Percentiles rank a stretch among this genome's conserved stretches.
These are phyloP conservation scores for Candida schatavii DNA, from an alignment of 805 yeast genomes.

Conservation along the genomic window DNA sequence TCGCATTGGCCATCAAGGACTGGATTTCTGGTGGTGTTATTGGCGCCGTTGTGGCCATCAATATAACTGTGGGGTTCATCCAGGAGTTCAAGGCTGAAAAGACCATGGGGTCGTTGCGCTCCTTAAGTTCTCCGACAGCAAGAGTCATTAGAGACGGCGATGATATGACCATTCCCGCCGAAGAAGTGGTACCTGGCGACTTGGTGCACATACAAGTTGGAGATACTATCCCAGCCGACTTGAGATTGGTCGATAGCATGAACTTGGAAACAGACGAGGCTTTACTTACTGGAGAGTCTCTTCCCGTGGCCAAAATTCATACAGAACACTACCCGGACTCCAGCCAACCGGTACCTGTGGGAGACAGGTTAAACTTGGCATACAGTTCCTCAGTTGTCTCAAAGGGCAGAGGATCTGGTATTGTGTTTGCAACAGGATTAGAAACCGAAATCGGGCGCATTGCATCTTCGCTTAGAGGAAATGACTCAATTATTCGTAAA, in stretches of 20 bases:
- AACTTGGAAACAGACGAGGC: constrained; percentile 75
- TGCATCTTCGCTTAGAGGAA: constrained; percentile 51
- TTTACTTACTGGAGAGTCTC: constrained; percentile 61
- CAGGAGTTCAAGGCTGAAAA: constrained; percentile 76
- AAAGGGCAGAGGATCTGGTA: constrained; percentile 72
- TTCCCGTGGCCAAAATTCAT: constrained; percentile 58
- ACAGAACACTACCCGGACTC: constrained; percentile 34
- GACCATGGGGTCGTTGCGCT: constrained; percentile 71
- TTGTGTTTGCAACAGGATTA: constrained; percentile 67
- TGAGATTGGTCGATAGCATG: constrained; percentile 53
- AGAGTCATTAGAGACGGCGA: constrained; percentile 60
- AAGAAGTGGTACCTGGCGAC: constrained; percentile 73
- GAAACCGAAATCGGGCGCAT: constrained; percentile 72
- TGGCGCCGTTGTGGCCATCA: constrained; percentile 61
- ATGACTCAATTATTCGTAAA: constrained; percentile 34
- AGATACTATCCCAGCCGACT: constrained; percentile 74
- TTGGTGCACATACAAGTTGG: constrained; percentile 62
- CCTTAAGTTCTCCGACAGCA: constrained; percentile 70
- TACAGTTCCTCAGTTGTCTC: constrained; percentile 66
- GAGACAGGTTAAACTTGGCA: constrained; percentile 72
- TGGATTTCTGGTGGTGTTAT: constrained; percentile 85
- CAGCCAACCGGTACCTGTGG: constrained; percentile 50
- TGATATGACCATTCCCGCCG: constrained; percentile 56
- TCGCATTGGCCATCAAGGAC: constrained; percentile 69
- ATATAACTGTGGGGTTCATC: constrained; percentile 62